Conservation (phyloP, 225 moss, liverwort and hornwort species). For the Polytrichum formosum region DNA sequence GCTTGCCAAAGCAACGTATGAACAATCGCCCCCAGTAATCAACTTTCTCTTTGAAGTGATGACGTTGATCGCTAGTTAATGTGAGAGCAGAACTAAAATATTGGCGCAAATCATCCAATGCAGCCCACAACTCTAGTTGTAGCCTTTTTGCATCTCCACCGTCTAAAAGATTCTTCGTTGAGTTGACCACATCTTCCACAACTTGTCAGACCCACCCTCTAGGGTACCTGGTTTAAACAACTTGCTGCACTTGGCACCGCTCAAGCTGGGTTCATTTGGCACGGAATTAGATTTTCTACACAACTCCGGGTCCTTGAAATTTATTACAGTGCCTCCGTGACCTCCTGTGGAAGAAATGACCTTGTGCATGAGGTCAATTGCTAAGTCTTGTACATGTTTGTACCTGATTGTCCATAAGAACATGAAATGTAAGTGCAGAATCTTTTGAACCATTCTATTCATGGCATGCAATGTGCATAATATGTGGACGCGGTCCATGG, state of each 20-base stretch:
- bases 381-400: neutral
- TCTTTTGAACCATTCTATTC: conserved; percentile 3
- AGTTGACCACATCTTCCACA: neutral
- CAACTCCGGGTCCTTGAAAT: neutral
- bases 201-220: neutral
- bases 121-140: neutral
- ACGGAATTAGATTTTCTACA: neutral
- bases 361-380: neutral
- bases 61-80: neutral
- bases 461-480: conserved; percentile 1
- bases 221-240: neutral
- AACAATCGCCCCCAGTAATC: neutral
- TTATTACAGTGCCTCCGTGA: conserved; percentile 1
- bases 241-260: neutral
- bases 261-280: conserved; percentile 1
- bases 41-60: neutral
- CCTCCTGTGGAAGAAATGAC: neutral
- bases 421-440: neutral
- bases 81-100: neutral
- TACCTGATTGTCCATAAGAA: neutral
- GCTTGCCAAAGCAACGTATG: neutral
- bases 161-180: neutral
- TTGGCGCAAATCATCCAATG: neutral
- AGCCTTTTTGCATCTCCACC: neutral
- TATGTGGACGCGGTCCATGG: neutral